Conservation (phyloP, 2,329 filamentous ascomycete genomes). For the Paraphoma chrysanthemicola region DNA sequence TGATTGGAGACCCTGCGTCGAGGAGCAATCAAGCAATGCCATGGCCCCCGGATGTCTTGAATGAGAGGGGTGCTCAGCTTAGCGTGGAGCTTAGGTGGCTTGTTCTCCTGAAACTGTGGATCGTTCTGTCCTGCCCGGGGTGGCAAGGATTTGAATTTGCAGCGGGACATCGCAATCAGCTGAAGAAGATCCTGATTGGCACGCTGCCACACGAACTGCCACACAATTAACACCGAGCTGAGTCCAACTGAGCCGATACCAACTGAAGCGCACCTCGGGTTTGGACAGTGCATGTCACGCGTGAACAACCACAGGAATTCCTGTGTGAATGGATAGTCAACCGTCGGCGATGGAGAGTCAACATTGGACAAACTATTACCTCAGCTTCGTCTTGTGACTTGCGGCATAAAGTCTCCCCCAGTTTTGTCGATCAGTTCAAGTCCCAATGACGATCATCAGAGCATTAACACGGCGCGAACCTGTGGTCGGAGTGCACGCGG, state of each 20-base stretch:
- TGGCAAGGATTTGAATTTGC: not conserved
- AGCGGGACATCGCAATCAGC: not conserved
- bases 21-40: constrained; percentile 30
- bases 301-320: too few species aligned
- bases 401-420: too few species aligned
- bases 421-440: too few species aligned
- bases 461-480: too few species aligned
- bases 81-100: constrained; percentile 27
- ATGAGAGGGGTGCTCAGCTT: constrained; percentile 18
- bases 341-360: too few species aligned
- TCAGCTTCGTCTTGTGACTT: too few species aligned
- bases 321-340: too few species aligned
- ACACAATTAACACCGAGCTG: not conserved
- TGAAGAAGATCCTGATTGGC: not conserved
- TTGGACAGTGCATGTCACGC: too few species aligned
- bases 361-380: too few species aligned
- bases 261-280: too few species aligned
- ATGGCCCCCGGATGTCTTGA: constrained; percentile 24
- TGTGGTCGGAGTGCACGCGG: too few species aligned
- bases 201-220: not conserved
- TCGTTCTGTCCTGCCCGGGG: not conserved
- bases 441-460: too few species aligned
- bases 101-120: constrained; percentile 24
- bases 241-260: not conserved
- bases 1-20: not conserved